Percentiles rank a stretch among this genome's conserved stretches.
Conservation (phyloP, 768 basidiomycete species). For the Kwoniella botswanensis region DNA sequence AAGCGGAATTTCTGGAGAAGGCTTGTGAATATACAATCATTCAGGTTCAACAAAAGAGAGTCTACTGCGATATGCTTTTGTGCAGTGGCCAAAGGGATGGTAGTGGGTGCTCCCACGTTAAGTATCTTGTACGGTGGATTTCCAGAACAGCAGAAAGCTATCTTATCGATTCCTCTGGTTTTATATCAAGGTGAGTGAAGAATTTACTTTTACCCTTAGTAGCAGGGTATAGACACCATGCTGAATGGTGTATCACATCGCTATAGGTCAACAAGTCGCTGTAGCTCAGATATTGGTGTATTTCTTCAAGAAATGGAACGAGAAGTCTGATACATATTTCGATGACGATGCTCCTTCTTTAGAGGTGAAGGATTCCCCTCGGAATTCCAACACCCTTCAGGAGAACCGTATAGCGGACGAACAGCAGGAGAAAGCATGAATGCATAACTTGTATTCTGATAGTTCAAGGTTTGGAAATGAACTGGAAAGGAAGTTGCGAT, state of each 20-base stretch:
- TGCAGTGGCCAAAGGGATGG: slow-evolving; percentile 53
- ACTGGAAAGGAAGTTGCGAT: too few species aligned
- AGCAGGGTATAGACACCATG: too few species aligned
- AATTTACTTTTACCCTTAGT: too few species aligned
- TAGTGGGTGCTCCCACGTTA: slow-evolving; percentile 50
- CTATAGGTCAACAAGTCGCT: slow-evolving; percentile 39
- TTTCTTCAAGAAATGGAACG: slow-evolving; percentile 44
- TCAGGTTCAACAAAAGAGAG: slow-evolving; percentile 44
- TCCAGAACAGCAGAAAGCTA: slow-evolving; percentile 38
- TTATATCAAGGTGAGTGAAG: slow-evolving; percentile 57
- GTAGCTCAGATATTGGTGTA: slow-evolving; percentile 36
- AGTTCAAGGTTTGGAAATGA: too few species aligned
- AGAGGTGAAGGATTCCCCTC: not conserved
- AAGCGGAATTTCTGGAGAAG: slow-evolving; percentile 4
- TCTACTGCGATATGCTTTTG: slow-evolving; percentile 55
- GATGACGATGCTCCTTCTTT: not conserved
- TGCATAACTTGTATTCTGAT: not conserved
- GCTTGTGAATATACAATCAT: not conserved
- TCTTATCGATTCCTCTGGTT: slow-evolving; percentile 49
- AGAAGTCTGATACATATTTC: slow-evolving; percentile 24
- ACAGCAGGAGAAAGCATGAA: not conserved
- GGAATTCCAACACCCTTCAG: not conserved
- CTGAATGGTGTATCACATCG: not conserved
- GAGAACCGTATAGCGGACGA: not conserved
- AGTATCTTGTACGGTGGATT: slow-evolving; percentile 53